Conservation (phyloP, 2,329 filamentous ascomycete species). For the Niveomyces coronatus region DNA sequence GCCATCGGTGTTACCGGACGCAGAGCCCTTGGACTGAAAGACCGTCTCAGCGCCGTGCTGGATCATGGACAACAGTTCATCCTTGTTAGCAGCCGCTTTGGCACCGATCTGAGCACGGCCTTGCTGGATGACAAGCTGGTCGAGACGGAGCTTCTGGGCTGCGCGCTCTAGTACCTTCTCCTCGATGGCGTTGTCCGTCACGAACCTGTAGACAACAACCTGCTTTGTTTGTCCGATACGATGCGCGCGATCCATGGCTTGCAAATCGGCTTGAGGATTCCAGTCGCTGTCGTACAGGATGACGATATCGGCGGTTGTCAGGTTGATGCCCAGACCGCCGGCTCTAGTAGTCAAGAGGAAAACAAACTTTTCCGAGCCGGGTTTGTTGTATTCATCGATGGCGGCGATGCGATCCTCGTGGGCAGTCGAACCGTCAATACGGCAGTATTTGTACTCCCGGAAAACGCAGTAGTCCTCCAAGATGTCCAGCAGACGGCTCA, state of each 20-base stretch:
- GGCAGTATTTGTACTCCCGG: conserved; percentile 87
- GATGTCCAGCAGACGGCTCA: conserved; percentile 95
- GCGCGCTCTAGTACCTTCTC: conserved; percentile 96
- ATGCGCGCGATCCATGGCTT: conserved; percentile 98
- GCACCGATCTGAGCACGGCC: conserved; percentile 83
- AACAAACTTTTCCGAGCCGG: conserved; percentile 89
- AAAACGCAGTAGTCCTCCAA: conserved; percentile 98
- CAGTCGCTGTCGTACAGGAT: conserved; percentile 96
- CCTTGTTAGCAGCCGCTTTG: conserved; percentile 89
- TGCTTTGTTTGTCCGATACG: conserved; percentile 98
- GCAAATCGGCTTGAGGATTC: conserved; percentile 96
- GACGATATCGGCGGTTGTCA: conserved; percentile 91
- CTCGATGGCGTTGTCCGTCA: conserved; percentile 96
- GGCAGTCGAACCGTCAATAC: conserved; percentile 92
- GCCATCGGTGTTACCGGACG: conserved; percentile 50
- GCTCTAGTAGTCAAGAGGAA: conserved; percentile 93
- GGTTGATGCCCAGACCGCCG: conserved; percentile 91
- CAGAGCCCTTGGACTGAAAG: conserved; percentile 63
- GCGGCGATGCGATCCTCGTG: conserved; percentile 96
- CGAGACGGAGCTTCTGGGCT: conserved; percentile 89
- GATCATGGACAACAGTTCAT: conserved; percentile 95
- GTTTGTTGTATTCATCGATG: conserved; percentile 97
- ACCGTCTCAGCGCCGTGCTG: conserved; percentile 96
- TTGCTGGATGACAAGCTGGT: conserved; percentile 97
- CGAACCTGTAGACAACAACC: conserved; percentile 90